Evolutionary conservation across 768 basidiomycete species (phyloP), one percentile per base, ranked within the genome.

Genomic region (Psilocybe cyanescens): DNA sequence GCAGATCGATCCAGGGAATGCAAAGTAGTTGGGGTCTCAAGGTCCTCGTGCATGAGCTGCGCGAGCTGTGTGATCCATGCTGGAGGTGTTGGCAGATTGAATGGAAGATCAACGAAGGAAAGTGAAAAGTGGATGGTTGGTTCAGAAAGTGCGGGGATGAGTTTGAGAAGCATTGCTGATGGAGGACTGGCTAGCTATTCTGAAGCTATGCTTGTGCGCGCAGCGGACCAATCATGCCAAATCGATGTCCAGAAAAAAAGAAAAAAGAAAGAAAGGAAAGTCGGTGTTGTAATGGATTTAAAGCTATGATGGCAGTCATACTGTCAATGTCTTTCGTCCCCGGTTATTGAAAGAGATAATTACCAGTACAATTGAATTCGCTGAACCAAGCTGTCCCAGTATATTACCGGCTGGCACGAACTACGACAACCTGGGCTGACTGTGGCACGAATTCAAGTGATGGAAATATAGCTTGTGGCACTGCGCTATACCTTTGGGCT

Each of bases 1-100:
- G 82, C 83, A 19, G 86, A 79, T 65, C 81, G 81, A 75, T 90
- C 89, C 48, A 89, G 76, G 33, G 83, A 80, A 69, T 89, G 87
- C 8, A 87, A 72, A 16, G 75, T 76, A 0, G 72, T 70, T 2
- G 86, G 89, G 29, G 79, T 68, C 24, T 86, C 82, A 44, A 89
- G 80, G 29, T 83, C 82, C 37, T 85, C 82, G 16, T 79, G 65
- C 45, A 79, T 76, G 19, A 88, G 72, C 45, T 81, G 72, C 19
- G 80, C 76, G n/a, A 88, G 74, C 62, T 86, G 84, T 29, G 77
- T 72, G 4, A 77, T 76, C 87, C 88, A 91, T 39, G 82, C 74
- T 24, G 71, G 68, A 28, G 89, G 86, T 3, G 81, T 65, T 33
- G 79, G 76, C 1, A 88, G 67, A 39, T 74, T 69, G 12, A 71